Evolutionary conservation across 805 yeast species (phyloP).

Genomic region (Yarrowia phangngaensis): DNA sequence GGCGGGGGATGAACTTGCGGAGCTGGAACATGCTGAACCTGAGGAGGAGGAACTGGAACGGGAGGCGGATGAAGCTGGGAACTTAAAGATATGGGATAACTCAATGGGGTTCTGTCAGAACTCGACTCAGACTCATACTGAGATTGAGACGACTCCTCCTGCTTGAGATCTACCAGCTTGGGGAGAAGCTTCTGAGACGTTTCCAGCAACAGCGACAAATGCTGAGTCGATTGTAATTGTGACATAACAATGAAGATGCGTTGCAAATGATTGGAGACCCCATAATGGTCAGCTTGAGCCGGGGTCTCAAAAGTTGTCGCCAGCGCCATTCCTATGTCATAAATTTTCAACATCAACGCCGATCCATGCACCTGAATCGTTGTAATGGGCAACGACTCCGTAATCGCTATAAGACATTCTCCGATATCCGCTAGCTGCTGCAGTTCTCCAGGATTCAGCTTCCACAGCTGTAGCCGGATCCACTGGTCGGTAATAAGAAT

Average conservation of each 20-base stretch:
- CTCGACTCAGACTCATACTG: too few relatives aligned
- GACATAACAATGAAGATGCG: slow-evolving; percentile 20
- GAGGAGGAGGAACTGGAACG: too few relatives aligned
- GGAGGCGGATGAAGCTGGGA: too few relatives aligned
- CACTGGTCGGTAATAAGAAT: slow-evolving; percentile 24
- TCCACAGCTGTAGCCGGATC: slow-evolving; percentile 8
- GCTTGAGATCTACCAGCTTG: not conserved
- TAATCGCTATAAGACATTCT: slow-evolving; percentile 1
- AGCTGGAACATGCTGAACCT: too few relatives aligned
- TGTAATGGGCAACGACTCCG: slow-evolving; percentile 8
- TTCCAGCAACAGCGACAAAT: not conserved
- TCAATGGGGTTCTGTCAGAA: too few relatives aligned
- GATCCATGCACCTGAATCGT: slow-evolving; percentile 23
- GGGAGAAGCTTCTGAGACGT: slow-evolving; percentile 11
- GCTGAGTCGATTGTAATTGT: slow-evolving; percentile 10
- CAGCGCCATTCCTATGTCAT: slow-evolving; percentile 17
- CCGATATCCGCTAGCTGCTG: slow-evolving; percentile 16
- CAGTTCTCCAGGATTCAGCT: slow-evolving; percentile 2
- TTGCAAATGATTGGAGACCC: slow-evolving; percentile 1
- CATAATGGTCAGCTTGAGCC: slow-evolving; percentile 14
- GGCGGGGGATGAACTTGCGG: too few relatives aligned
- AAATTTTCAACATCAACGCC: slow-evolving; percentile 17
- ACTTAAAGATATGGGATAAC: too few relatives aligned
- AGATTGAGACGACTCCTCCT: slow-evolving; percentile 4
- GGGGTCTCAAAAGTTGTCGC: slow-evolving; percentile 4